A percentile compares a stretch with the other conserved stretches of the same genome.
phyloP scores from a whole-genome alignment of 139 green algal species.

The Coelastrella sp. region DNA sequence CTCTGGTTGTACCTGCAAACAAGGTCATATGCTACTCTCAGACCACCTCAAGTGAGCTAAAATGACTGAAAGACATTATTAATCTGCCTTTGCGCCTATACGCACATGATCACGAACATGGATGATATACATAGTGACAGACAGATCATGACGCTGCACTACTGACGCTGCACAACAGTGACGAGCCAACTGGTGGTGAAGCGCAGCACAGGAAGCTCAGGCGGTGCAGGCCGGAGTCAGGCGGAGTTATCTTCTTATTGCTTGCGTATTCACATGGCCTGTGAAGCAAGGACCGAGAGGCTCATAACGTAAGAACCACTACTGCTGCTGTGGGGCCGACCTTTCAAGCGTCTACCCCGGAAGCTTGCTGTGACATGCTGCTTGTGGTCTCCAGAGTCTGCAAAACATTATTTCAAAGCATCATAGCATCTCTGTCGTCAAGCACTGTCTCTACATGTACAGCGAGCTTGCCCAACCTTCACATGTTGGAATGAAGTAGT shows the following conservation, averaged over 20 bases:
- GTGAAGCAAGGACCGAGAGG: neutral
- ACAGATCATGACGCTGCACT: neutral
- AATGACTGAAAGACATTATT: neutral
- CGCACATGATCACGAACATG: neutral
- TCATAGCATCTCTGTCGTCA: neutral
- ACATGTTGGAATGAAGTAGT: slow-evolving; percentile 16
- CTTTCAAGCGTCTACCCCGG: slow-evolving; percentile 26
- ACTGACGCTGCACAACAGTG: neutral
- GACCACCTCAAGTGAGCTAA: no score
- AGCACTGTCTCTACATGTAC: neutral
- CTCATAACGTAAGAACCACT: neutral
- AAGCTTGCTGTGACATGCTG: neutral
- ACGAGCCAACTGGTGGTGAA: neutral
- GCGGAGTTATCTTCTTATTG: neutral
- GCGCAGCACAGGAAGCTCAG: no score
- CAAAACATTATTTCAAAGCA: neutral
- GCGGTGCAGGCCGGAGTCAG: no score
- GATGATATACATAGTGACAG: neutral
- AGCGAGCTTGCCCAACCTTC: neutral
- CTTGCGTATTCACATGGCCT: neutral
- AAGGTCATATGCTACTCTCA: neutral
- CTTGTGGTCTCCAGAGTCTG: neutral
- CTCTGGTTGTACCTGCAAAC: slow-evolving; percentile 22
- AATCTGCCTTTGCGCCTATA: neutral
- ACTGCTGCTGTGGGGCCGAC: neutral